phyloP scores from a whole-genome alignment of 1,284 basidiomycete species.

The Rhodotorula sp. region DNA sequence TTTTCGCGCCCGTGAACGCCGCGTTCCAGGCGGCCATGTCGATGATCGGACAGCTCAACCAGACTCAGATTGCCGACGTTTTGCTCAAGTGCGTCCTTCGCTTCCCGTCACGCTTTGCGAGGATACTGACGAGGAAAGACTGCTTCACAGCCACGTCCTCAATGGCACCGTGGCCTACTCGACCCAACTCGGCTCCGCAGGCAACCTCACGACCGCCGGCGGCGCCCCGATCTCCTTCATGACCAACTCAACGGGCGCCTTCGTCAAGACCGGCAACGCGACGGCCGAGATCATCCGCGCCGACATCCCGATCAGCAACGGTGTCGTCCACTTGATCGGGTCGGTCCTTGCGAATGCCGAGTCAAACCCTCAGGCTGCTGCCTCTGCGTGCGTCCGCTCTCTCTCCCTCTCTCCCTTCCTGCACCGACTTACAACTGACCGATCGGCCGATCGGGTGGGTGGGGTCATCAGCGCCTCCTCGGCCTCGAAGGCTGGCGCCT shows the following conservation, averaged over 20 bases:
- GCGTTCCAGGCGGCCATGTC: conserved; percentile 40
- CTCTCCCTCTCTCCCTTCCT: neutral
- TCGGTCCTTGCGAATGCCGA: conserved; percentile 45
- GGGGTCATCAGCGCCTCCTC: conserved; percentile 12
- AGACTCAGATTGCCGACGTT: conserved; percentile 32
- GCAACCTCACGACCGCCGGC: conserved; percentile 43
- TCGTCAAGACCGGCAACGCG: conserved; percentile 44
- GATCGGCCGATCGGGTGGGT: no score
- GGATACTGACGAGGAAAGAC: no score
- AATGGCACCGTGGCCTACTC: conserved; percentile 47
- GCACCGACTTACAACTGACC: no score
- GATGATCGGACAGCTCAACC: conserved; percentile 26
- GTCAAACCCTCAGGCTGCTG: conserved; percentile 45
- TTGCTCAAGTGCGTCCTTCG: conserved; percentile 36
- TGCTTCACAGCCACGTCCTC: conserved; percentile 43
- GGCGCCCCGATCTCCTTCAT: conserved; percentile 47
- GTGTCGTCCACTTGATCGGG: conserved; percentile 47
- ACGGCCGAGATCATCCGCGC: conserved; percentile 43
- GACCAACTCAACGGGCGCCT: conserved; percentile 44
- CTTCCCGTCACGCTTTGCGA: neutral
- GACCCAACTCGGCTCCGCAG: conserved; percentile 38
- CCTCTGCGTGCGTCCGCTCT: conserved; percentile 35
- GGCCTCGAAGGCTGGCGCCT: neutral
- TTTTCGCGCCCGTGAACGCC: conserved; percentile 47
- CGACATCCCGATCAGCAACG: conserved; percentile 44